Conservation (phyloP, 2,329 filamentous ascomycete species). For the Aspergillus sp. region DNA sequence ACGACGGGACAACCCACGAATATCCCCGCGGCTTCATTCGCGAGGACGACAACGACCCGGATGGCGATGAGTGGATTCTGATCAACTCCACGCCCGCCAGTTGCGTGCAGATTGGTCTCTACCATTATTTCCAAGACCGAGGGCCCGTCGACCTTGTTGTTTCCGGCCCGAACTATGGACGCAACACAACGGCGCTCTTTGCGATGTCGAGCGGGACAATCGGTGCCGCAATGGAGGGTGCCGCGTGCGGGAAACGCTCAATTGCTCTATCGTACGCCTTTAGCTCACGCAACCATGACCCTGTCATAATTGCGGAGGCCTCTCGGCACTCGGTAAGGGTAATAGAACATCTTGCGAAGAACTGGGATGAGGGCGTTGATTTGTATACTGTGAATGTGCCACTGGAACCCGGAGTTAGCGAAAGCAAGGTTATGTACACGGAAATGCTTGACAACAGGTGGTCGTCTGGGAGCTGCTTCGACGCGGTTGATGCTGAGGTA, state of each 20-base stretch:
- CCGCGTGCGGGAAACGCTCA: slow-evolving; percentile 66
- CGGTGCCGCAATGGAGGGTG: slow-evolving; percentile 74
- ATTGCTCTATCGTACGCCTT: slow-evolving; percentile 92
- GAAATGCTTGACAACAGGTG: slow-evolving; percentile 89
- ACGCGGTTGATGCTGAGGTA: slow-evolving; percentile 67
- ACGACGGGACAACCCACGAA: slow-evolving; percentile 67
- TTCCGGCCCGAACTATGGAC: slow-evolving; percentile 78
- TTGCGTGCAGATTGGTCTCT: slow-evolving; percentile 78
- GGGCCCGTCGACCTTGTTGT: slow-evolving; percentile 75
- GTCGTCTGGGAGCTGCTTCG: slow-evolving; percentile 80
- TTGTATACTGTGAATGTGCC: slow-evolving; percentile 93
- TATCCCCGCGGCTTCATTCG: slow-evolving; percentile 52
- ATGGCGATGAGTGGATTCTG: slow-evolving; percentile 75
- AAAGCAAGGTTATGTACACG: slow-evolving; percentile 75
- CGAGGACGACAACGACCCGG: slow-evolving; percentile 53
- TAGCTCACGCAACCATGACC: slow-evolving; percentile 80
- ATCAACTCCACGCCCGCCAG: slow-evolving; percentile 79
- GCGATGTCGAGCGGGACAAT: slow-evolving; percentile 75
- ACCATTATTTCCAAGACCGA: slow-evolving; percentile 73
- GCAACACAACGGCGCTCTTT: slow-evolving; percentile 79
- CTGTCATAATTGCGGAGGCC: slow-evolving; percentile 74
- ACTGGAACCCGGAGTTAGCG: slow-evolving; percentile 71
- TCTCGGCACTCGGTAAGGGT: slow-evolving; percentile 72
- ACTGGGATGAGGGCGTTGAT: slow-evolving; percentile 74
- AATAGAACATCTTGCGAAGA: slow-evolving; percentile 73